Evolutionary conservation across 768 basidiomycete genomes (phyloP), one percentile per base, ranked within the genome.

Genomic region (Russula virescens): DNA sequence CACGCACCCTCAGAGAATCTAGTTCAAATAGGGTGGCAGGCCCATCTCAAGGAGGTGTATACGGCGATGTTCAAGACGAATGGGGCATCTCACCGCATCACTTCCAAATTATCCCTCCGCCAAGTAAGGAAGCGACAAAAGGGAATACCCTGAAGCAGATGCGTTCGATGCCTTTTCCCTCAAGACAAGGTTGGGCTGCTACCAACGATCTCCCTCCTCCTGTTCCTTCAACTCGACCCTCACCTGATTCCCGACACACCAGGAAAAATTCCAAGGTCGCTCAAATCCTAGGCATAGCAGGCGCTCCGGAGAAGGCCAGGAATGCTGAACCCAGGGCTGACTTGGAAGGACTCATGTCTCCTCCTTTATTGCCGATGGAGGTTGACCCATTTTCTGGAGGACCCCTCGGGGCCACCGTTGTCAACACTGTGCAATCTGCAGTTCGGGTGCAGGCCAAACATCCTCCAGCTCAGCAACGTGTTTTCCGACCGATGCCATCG

Each of bases 331-430:
- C 31, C 13, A 28, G 9, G 19, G 26, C 52, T 28, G 40, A 48
- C 26, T 43, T 35, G 28, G 21, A n/a, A 31, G 31, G 31, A 31
- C 2, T 53, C 11, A 40, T 53, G 50, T 63, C 62, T 47, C 62
- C 56, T 47, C 62, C 56, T 26, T 16, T 63, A 16, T 47, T 63
- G 21, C 62, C 62, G n/a, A 59, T 63, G 51, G 57, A 54, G 16
- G 28, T 2, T 19, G 62, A 63, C 40, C 57, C 57, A 19, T 63
- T 59, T 49, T 25, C 38, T 16, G 4, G 23, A 11, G 7, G 40
- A 21, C 58, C 58, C 28, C 62, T n/a, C 19, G 56, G 56, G 34
- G 49, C 55, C 13, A 11, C 25, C 42, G 21, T 58, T 21, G 9
- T 57, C 34, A 25, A 16, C 11, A 52, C 26, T 16, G 45, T n/a